Evolutionary conservation across 2,329 filamentous ascomycete species (phyloP).

Genomic region (Xylaria digitata): DNA sequence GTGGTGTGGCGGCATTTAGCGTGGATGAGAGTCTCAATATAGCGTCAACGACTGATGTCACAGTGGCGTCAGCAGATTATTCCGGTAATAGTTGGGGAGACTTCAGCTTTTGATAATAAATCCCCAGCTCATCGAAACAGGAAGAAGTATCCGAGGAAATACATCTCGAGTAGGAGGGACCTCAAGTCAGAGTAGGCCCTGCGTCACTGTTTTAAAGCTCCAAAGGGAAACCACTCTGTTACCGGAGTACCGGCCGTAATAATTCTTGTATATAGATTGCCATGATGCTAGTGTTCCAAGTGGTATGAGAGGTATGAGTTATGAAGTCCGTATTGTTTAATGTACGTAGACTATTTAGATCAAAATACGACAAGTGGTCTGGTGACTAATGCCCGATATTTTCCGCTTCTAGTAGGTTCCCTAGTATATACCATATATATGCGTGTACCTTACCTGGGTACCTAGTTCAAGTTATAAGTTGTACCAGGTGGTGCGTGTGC

Average conservation of each 20-base stretch:
- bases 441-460: no score
- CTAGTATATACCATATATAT: no score
- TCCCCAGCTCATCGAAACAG: background rate
- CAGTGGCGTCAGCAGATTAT: slow-evolving; percentile 40
- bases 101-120: slow-evolving; percentile 16
- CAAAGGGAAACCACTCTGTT: background rate
- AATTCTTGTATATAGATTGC: slow-evolving; percentile 12
- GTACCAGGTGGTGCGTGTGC: no score
- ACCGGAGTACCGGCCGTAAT: background rate
- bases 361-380: background rate
- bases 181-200: background rate
- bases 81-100: slow-evolving; percentile 45
- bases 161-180: background rate
- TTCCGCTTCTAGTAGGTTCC: no score
- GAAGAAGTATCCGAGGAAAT: background rate
- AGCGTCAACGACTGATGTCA: slow-evolving; percentile 35
- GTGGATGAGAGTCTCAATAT: slow-evolving; percentile 39
- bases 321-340: background rate
- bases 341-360: background rate
- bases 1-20: slow-evolving; percentile 18
- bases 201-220: background rate
- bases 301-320: background rate
- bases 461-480: no score
- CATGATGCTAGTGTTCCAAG: slow-evolving; percentile 10
- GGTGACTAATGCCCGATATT: no score